Evolutionary conservation across 768 basidiomycete genomes (phyloP), one percentile per base, ranked within the genome.

Genomic region (Dioszegia hungarica): DNA sequence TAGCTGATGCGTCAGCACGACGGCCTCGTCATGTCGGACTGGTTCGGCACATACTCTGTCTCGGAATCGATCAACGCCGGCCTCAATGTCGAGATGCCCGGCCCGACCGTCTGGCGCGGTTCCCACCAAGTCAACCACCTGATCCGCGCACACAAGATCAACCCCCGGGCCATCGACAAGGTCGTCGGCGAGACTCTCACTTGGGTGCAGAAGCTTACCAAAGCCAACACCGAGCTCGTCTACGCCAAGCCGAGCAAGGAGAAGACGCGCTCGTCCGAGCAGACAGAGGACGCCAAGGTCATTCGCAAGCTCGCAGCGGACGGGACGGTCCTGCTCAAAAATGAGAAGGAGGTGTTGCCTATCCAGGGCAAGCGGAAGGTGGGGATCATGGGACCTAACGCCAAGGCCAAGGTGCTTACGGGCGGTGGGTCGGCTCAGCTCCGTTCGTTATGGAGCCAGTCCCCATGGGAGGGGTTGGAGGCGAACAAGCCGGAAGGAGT

Each of bases 391-490:
- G 89, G 89, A 6, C 65, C 64, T 27, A 73, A 78, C 59, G 78
- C 77, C 33, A 75, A 75, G 40, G 59, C 72, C 10, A 62, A 60
- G 33, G 68, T 72, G 0, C 40, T 74, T 9, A 74, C 74, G 12
- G 89, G 88, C 24, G 88, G 88, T 33, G 88, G 88, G 31, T 86
- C 86, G 10, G 85, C 85, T 10, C 80, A 82, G 2, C 79, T 90
- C 51, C 86, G 84, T 57, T 78, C 88, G 0, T 84, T 84, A 3
- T 88, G 87, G 77, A 79, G 83, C 27, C 78, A 84, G 17, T 82
- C 82, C 3, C 86, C 87, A 1, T 85, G 79, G 66, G 81, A 84
- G 27, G 86, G 85, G 8, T 78, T 88, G 24, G 72, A 73, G n/a
- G 80, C 78, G 47, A 81, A 82, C 10, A 81, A 82, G 3, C 76